These are phyloP conservation scores for Psilocybe tampanensis DNA, from an alignment of 768 basidiomycete species.

Conservation along the genomic window DNA sequence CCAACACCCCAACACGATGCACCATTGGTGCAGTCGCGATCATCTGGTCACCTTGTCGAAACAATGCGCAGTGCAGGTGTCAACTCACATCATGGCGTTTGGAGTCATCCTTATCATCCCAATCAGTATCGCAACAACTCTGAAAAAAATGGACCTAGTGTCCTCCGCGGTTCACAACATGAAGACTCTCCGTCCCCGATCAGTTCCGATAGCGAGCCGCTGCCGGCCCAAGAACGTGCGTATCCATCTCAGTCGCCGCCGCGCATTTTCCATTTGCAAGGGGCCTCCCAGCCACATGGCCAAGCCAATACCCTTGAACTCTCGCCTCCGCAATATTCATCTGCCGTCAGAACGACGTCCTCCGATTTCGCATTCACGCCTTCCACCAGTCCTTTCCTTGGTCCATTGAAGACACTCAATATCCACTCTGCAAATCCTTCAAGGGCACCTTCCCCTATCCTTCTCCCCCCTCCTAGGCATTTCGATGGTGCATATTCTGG, in stretches of 20 bases:
- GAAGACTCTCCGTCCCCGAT: constrained; percentile 73
- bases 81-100: constrained; percentile 30
- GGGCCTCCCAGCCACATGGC: constrained; percentile 16
- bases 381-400: constrained; percentile 80
- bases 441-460: constrained; percentile 72
- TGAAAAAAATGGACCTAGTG: constrained; percentile 23
- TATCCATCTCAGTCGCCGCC: constrained; percentile 33
- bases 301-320: constrained; percentile 26
- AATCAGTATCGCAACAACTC: constrained; percentile 36
- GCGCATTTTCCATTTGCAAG: constrained; percentile 33
- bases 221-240: constrained; percentile 34
- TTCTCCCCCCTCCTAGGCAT: constrained; percentile 52
- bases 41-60: constrained; percentile 45
- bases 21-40: constrained; percentile 36
- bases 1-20: constrained; percentile 28
- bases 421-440: constrained; percentile 72
- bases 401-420: constrained; percentile 73
- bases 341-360: constrained; percentile 28
- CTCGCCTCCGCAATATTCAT: constrained; percentile 34
- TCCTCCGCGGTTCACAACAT: constrained; percentile 24
- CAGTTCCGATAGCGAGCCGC: constrained; percentile 65
- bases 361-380: constrained; percentile 57
- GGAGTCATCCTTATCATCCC: constrained; percentile 47
- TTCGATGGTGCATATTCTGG: constrained; percentile 20
- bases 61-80: constrained; percentile 28